phyloP scores from a whole-genome alignment of 1,284 basidiomycete genomes.

The Ceratobasidium sp. region DNA sequence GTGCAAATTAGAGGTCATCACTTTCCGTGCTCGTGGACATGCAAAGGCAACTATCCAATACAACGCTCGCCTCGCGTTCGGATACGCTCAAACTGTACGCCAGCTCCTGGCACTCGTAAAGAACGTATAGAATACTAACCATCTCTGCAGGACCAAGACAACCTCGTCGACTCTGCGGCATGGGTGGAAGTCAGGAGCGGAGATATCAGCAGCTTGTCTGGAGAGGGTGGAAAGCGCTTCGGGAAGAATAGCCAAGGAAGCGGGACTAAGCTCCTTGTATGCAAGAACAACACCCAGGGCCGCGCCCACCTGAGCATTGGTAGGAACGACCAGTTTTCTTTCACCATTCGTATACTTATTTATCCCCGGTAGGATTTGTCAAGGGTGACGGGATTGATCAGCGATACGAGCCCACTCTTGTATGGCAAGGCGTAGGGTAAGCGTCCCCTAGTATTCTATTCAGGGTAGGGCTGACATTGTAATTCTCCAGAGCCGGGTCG shows the following conservation, averaged over 20 bases:
- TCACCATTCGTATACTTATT: neutral
- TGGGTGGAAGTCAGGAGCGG: neutral
- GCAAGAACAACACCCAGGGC: constrained; percentile 24
- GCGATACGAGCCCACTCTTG: constrained; percentile 30
- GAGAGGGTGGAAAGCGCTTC: constrained; percentile 2
- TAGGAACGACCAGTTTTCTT: neutral
- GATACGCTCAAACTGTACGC: constrained; percentile 31
- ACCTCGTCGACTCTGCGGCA: constrained; percentile 25
- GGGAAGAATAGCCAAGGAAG: constrained; percentile 8
- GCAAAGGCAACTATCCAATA: constrained; percentile 20
- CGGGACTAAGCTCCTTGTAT: constrained; percentile 18
- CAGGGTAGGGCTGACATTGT: neutral
- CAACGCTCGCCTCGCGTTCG: constrained; percentile 22
- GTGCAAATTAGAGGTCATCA: constrained; percentile 17
- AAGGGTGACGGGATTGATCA: constrained; percentile 31
- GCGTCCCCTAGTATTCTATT: neutral
- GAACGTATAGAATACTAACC: neutral
- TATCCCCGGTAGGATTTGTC: constrained; percentile 3
- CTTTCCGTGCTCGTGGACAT: constrained; percentile 28
- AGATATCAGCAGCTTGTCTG: constrained; percentile 2
- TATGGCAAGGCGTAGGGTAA: constrained; percentile 35
- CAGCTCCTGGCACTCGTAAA: too few species aligned
- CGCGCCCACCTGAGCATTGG: constrained; percentile 32
- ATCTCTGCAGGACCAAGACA: constrained; percentile 6
- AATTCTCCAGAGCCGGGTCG: constrained; percentile 25